Evolutionary conservation across 1,284 basidiomycete genomes (phyloP).

Genomic region (Boletus nobilissimus): DNA sequence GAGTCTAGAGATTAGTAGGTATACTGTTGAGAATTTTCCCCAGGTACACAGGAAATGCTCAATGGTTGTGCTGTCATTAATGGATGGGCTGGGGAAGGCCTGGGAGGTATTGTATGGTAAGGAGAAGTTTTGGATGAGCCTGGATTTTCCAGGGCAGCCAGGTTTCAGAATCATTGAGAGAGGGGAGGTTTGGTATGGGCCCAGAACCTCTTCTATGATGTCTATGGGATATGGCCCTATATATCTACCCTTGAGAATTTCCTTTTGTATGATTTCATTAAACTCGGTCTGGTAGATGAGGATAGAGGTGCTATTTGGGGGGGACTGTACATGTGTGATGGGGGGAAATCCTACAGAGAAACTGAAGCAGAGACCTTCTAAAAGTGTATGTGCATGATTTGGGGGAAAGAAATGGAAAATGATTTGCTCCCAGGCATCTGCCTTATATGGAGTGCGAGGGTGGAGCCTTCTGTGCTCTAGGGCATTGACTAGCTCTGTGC

Average conservation of each 20-base stretch:
- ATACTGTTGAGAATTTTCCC: neutral
- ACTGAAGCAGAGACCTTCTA: neutral
- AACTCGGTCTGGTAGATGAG: neutral
- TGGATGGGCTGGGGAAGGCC: neutral
- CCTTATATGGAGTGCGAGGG: neutral
- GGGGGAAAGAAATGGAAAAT: neutral
- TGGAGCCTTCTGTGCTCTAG: neutral
- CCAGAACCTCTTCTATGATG: neutral
- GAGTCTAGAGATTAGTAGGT: neutral
- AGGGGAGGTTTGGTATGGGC: neutral
- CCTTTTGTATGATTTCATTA: slow-evolving; percentile 2
- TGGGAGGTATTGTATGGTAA: neutral
- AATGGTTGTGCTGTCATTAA: neutral
- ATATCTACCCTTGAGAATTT: neutral
- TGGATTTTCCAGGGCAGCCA: neutral
- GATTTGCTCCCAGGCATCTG: neutral
- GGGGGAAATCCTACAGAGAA: neutral
- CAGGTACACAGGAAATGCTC: neutral
- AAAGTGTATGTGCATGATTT: neutral
- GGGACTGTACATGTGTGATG: neutral
- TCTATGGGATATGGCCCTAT: neutral
- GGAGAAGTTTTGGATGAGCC: slow-evolving; percentile 5
- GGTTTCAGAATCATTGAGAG: neutral
- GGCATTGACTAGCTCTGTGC: neutral
- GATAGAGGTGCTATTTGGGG: slow-evolving; percentile 14